Evolutionary conservation across 176 grass and related monocot species (phyloP).

Genomic region (Neostapfia colusana): DNA sequence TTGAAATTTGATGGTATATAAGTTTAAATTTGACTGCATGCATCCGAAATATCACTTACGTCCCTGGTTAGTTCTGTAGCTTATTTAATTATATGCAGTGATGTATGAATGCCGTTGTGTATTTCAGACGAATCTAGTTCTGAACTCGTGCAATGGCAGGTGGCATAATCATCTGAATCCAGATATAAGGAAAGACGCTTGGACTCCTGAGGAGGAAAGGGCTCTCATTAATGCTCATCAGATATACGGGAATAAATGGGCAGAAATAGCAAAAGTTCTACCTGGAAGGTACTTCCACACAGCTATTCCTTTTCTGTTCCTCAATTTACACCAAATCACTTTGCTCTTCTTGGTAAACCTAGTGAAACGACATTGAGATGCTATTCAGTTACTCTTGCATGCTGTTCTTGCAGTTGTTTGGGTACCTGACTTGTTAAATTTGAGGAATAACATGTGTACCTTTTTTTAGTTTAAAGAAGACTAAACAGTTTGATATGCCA

Average conservation of each 20-base stretch:
- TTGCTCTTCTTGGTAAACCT: slow-evolving; percentile 1
- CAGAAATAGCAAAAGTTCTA: slow-evolving; percentile 97
- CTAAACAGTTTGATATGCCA: neutral
- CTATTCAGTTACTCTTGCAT: neutral
- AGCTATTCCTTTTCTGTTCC: neutral
- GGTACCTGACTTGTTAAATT: slow-evolving; percentile 22
- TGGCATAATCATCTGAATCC: slow-evolving; percentile 99
- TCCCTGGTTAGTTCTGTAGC: neutral
- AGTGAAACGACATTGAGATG: neutral
- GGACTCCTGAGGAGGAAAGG: slow-evolving; percentile 81
- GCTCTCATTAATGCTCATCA: slow-evolving; percentile 77
- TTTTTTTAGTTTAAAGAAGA: neutral
- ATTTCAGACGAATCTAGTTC: neutral
- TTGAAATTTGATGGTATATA: neutral
- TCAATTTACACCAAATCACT: neutral
- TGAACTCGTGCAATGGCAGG: slow-evolving; percentile 52
- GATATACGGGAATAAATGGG: slow-evolving; percentile 96
- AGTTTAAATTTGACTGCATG: neutral
- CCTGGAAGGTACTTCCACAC: slow-evolving; percentile 75
- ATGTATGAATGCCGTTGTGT: neutral
- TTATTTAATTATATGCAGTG: neutral
- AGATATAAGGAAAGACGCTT: slow-evolving; percentile 90
- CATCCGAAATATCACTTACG: neutral
- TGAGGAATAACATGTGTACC: neutral
- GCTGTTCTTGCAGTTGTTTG: slow-evolving; percentile 2